Conservation (phyloP, 2,329 filamentous ascomycete species). For the Tolypocladium guangdongense region DNA sequence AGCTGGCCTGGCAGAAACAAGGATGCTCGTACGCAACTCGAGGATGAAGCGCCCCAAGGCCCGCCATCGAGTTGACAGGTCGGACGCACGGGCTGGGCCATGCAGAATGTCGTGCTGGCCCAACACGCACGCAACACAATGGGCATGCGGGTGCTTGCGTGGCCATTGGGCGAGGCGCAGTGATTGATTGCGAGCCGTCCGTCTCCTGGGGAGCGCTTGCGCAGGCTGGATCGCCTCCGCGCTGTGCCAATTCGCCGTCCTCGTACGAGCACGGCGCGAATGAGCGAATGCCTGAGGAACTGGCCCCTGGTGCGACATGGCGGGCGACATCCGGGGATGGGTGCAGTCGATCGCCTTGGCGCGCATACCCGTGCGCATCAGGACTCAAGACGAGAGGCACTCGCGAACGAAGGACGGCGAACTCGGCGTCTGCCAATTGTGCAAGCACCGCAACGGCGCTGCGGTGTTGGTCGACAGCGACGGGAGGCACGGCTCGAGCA, state of each 20-base stretch:
- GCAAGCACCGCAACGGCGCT: not conserved
- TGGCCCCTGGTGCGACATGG: not conserved
- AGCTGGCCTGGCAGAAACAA: not conserved
- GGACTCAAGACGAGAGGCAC: not conserved
- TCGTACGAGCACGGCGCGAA: not conserved
- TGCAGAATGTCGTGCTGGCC: not conserved
- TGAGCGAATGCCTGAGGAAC: not conserved
- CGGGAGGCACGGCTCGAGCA: slow-evolving; percentile 2
- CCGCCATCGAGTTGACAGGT: not conserved
- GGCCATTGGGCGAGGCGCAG: not conserved
- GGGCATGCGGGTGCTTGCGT: not conserved
- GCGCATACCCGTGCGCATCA: too few species aligned
- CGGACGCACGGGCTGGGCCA: not conserved
- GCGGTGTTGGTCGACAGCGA: not conserved
- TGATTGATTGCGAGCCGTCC: not conserved
- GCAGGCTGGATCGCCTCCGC: not conserved
- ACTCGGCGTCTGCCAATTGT: not conserved
- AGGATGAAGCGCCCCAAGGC: not conserved
- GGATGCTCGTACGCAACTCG: not conserved
- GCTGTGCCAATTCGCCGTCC: not conserved
- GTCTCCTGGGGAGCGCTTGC: not conserved
- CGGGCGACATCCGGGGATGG: not conserved
- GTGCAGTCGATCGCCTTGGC: not conserved
- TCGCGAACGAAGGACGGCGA: not conserved
- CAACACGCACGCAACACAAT: not conserved